Percentiles rank a stretch among this genome's conserved stretches.
phyloP scores from a whole-genome alignment of 2,329 filamentous ascomycete genomes.

The Aspergillus tubingensis region DNA sequence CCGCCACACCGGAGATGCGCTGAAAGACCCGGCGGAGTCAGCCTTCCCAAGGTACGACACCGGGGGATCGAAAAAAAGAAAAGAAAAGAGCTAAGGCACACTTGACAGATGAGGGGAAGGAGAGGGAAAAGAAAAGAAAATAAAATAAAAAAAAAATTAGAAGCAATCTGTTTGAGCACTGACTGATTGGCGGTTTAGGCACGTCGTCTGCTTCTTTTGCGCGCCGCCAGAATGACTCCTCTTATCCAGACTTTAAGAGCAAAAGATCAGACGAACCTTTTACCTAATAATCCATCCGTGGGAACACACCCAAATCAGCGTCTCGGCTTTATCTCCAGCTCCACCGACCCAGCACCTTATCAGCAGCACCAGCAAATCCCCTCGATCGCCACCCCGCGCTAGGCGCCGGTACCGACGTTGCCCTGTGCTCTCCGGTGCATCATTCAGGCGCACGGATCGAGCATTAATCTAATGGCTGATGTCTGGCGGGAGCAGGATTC shows the following conservation, averaged over 20 bases:
- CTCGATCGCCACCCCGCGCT: constrained; percentile 29
- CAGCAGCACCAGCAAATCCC: constrained; percentile 18
- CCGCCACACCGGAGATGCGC: neutral
- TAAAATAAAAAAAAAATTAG: neutral
- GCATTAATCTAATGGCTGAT: constrained; percentile 8
- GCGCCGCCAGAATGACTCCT: neutral
- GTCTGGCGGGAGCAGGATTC: neutral
- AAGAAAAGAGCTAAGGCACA: neutral
- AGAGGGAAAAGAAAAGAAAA: neutral
- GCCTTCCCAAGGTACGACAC: neutral
- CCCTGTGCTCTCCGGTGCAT: neutral
- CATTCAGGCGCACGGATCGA: constrained; percentile 16
- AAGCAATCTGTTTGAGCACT: too few species aligned
- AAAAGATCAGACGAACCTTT: constrained; percentile 8
- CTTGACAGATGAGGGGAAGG: neutral
- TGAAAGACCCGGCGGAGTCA: neutral
- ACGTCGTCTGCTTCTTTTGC: neutral
- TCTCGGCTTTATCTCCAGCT: constrained; percentile 28
- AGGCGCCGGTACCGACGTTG: constrained; percentile 26
- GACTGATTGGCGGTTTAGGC: neutral
- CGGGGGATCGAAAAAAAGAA: neutral
- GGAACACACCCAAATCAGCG: constrained; percentile 21
- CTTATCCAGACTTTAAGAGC: constrained; percentile 12
- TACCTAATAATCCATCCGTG: constrained; percentile 22
- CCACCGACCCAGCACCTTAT: constrained; percentile 44